These are phyloP conservation scores for Papiliotrema terrestris DNA, from an alignment of 1,284 basidiomycete genomes.

Conservation along the genomic window DNA sequence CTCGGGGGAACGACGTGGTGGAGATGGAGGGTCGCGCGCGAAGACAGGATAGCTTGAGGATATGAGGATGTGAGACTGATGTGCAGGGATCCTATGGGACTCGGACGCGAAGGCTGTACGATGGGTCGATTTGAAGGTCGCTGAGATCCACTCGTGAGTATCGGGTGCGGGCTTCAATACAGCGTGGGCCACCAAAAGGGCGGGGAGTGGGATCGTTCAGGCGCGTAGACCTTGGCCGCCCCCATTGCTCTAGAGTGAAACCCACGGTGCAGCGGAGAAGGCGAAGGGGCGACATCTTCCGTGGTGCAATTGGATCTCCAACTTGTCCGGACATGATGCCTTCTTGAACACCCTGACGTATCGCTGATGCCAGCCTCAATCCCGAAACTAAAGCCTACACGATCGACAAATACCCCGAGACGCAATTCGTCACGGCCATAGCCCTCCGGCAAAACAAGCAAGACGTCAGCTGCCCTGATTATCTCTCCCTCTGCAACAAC, in stretches of 20 bases:
- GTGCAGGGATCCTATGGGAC: constrained; percentile 45
- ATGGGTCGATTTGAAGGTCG: constrained; percentile 44
- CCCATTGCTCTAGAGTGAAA: too few species aligned
- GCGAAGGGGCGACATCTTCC: too few species aligned
- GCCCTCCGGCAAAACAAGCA: constrained; percentile 24
- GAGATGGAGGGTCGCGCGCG: too few species aligned
- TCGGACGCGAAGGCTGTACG: constrained; percentile 31
- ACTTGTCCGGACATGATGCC: too few species aligned
- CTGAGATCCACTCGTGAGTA: constrained; percentile 40
- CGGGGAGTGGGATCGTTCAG: too few species aligned
- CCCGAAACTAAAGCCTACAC: constrained; percentile 25
- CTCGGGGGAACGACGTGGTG: too few species aligned
- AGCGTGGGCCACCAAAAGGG: too few species aligned
- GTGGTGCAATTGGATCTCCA: too few species aligned
- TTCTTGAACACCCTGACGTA: too few species aligned
- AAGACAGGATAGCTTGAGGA: too few species aligned
- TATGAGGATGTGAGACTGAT: not conserved
- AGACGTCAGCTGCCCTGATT: constrained; percentile 21
- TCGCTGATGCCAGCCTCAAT: constrained; percentile 24
- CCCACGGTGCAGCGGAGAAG: not conserved
- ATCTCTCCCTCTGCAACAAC: not conserved
- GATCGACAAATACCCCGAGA: constrained; percentile 35
- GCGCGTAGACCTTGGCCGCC: too few species aligned
- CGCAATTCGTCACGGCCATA: constrained; percentile 29
- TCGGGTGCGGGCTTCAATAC: not conserved